Evolutionary conservation across 768 basidiomycete species (phyloP), one percentile per base, ranked within the genome.

Genomic region (Leccinum arenicola): DNA sequence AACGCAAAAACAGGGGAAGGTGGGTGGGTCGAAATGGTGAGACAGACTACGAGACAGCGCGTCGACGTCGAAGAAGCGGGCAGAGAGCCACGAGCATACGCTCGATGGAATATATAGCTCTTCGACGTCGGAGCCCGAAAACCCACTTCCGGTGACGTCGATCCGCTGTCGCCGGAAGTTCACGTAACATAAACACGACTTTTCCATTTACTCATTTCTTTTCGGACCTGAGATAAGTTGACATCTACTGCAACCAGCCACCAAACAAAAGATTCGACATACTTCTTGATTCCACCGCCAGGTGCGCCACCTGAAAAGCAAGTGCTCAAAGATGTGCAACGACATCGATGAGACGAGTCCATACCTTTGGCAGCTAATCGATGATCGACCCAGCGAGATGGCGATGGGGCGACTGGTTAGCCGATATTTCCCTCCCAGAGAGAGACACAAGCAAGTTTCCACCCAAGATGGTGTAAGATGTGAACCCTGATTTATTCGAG

Each of bases 221-320:
- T 50, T 84, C 85, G 36, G 87, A 88, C 72, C 88, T 88, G 67
- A 23, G 33, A 63, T 52, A 27, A 38, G 31, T 61, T 54, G 58
- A 49, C 35, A 45, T 55, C 35, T 21, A 56, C 57, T 38, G 12
- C 54, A 51, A 57, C 58, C 33, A 57, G 48, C 50, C 48, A 47
- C 31, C 21, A 23, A 54, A 40, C 19, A 23, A 50, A 40, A 61
- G 19, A 19, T 52, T 54, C 55, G 27, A 80, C 88, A 66, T 74
- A 92, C 91, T 93, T 93, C 83, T 93, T 93, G 80, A 93, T 91
- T 25, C 92, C 90, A 48, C 82, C 79, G 19, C 84, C 84, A 55
- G 86, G 80, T 10, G 88, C 77, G 21, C 90, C 90, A 61, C 83
- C 91, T 91, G 54, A 50, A 23, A 47, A 40, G 29, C 40, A 31